Conservation (phyloP, 179 eudicot genomes). For the Vitellaria paradoxa region DNA sequence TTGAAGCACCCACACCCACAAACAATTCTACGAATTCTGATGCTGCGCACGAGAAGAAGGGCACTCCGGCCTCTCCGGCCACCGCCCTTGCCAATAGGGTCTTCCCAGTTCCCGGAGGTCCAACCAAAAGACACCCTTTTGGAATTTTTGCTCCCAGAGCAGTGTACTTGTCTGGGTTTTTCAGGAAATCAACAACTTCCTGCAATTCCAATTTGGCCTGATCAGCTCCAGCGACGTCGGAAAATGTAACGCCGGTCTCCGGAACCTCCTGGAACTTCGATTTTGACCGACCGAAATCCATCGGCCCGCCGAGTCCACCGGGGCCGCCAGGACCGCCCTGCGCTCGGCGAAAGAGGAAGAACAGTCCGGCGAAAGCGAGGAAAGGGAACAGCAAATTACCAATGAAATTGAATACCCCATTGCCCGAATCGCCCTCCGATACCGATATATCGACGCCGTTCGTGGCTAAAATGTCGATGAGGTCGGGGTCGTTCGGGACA, state of each 20-base stretch:
- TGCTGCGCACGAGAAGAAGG: conserved; percentile 92
- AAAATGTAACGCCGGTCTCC: conserved; percentile 85
- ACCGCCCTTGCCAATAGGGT: conserved; percentile 88
- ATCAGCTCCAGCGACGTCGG: conserved; percentile 96
- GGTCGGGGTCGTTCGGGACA: conserved; percentile 94
- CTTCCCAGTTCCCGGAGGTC: conserved; percentile 97
- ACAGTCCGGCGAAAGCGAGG: conserved; percentile 76
- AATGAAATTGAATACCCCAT: conserved; percentile 65
- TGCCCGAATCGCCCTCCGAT: conserved; percentile 76
- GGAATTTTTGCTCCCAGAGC: conserved; percentile 96
- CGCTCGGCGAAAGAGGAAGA: conserved; percentile 63
- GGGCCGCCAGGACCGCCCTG: conserved; percentile 93
- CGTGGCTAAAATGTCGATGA: conserved; percentile 91
- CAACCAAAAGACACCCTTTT: conserved; percentile 88
- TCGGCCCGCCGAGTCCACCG: conserved; percentile 95
- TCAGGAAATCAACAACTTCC: conserved; percentile 94
- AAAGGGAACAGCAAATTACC: conserved; percentile 77
- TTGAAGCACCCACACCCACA: conserved; percentile 95
- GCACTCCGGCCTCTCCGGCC: conserved; percentile 90
- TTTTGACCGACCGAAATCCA: conserved; percentile 95
- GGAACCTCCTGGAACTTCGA: conserved; percentile 99
- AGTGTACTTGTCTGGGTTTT: conserved; percentile 98
- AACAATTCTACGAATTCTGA: conserved; percentile 94
- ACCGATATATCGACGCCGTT: conserved; percentile 92
- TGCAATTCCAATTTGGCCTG: conserved; percentile 92